Evolutionary conservation across 768 basidiomycete genomes (phyloP).

Genomic region (Gloeophyllum trabeum): DNA sequence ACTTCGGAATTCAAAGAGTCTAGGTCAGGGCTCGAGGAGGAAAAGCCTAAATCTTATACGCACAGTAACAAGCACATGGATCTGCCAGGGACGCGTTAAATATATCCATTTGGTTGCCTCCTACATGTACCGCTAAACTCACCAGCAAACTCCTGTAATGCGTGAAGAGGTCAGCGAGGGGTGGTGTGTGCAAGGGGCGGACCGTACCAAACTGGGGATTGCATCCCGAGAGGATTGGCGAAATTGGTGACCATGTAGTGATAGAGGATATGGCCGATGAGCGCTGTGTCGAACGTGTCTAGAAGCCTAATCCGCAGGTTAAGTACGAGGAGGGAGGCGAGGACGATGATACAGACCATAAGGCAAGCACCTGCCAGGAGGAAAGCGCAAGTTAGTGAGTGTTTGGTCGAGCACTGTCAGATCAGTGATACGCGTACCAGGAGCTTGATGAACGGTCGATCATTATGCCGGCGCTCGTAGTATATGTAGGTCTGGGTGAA

Average conservation of each 20-base stretch:
- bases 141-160: neutral
- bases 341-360: no score
- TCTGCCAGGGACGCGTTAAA: conserved; percentile 25
- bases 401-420: neutral
- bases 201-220: conserved; percentile 37
- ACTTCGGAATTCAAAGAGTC: conserved; percentile 20
- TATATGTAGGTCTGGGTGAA: conserved; percentile 44
- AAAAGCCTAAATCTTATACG: conserved; percentile 9
- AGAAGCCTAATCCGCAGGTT: no score
- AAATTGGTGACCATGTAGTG: conserved; percentile 48
- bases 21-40: neutral
- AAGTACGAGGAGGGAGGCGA: no score
- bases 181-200: neutral
- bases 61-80: conserved; percentile 45
- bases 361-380: conserved; percentile 19
- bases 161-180: neutral
- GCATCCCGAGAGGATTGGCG: conserved; percentile 31
- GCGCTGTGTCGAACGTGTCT: conserved; percentile 43
- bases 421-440: conserved; percentile 18
- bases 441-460: conserved; percentile 22
- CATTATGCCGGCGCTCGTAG: conserved; percentile 26
- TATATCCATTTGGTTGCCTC: neutral
- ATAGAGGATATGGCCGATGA: conserved; percentile 46
- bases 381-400: conserved; percentile 18
- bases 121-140: neutral